Conservation (phyloP, 2,329 filamentous ascomycete genomes). For the Beauveria sp. region DNA sequence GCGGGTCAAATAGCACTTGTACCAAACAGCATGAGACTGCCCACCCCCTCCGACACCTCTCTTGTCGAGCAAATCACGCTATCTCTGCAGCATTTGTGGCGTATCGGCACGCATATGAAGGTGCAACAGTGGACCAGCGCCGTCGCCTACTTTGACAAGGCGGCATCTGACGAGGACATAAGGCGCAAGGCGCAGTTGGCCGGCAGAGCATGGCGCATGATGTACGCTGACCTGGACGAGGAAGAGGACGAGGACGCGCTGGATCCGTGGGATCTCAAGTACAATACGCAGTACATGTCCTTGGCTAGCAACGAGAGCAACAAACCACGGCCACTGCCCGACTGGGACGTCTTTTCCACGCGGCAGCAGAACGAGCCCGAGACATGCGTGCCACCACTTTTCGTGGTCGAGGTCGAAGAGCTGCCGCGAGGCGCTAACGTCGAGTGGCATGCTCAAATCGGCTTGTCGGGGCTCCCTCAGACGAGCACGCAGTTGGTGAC, state of each 20-base stretch:
- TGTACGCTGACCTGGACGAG: slow-evolving; percentile 36
- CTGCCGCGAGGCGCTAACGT: slow-evolving; percentile 67
- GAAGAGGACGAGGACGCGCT: slow-evolving; percentile 43
- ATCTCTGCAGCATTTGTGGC: slow-evolving; percentile 81
- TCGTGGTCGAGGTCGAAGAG: slow-evolving; percentile 66
- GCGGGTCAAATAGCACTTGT: slow-evolving; percentile 89
- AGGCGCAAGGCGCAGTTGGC: slow-evolving; percentile 33
- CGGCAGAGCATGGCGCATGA: slow-evolving; percentile 38
- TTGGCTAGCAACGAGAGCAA: slow-evolving; percentile 23
- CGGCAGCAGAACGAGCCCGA: slow-evolving; percentile 28
- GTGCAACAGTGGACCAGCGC: slow-evolving; percentile 69
- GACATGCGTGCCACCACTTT: slow-evolving; percentile 53
- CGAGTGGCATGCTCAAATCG: slow-evolving; percentile 74
- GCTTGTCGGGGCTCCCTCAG: slow-evolving; percentile 35
- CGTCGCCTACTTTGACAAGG: slow-evolving; percentile 61
- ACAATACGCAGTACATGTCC: slow-evolving; percentile 43
- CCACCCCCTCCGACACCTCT: slow-evolving; percentile 26
- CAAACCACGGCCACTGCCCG: slow-evolving; percentile 35
- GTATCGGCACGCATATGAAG: slow-evolving; percentile 65
- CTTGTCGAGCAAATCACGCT: slow-evolving; percentile 57
- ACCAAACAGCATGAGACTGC: slow-evolving; percentile 67
- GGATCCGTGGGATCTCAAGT: slow-evolving; percentile 63
- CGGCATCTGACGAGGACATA: slow-evolving; percentile 21
- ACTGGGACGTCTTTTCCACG: slow-evolving; percentile 38
- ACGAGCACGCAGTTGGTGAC: slow-evolving; percentile 20